Evolutionary conservation across 768 basidiomycete genomes (phyloP).

Genomic region (Tylopilus plumbeoviolaceoides): DNA sequence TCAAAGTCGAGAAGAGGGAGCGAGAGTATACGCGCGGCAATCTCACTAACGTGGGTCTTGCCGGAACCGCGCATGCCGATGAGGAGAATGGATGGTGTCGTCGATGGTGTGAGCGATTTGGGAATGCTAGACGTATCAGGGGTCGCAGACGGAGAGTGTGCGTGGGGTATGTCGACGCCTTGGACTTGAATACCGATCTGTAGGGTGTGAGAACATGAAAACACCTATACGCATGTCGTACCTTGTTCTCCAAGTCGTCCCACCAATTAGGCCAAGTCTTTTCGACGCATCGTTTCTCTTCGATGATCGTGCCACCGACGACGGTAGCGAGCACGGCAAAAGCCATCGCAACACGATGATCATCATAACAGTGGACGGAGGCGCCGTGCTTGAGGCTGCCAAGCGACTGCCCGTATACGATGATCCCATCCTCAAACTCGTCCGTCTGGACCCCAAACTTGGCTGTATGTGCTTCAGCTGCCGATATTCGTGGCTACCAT

Average conservation of each 20-base stretch:
- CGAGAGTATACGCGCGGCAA: slow-evolving; percentile 69
- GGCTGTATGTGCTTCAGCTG: slow-evolving; percentile 41
- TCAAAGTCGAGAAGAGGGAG: slow-evolving; percentile 88
- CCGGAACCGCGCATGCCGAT: slow-evolving; percentile 95
- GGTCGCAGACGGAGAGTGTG: slow-evolving; percentile 31
- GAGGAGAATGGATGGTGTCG: slow-evolving; percentile 63
- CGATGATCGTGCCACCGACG: slow-evolving; percentile 71
- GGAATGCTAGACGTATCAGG: slow-evolving; percentile 37
- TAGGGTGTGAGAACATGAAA: background rate
- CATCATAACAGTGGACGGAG: slow-evolving; percentile 90
- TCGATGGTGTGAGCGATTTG: slow-evolving; percentile 21
- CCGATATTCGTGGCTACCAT: no score
- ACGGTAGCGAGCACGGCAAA: slow-evolving; percentile 85
- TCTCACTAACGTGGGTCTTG: slow-evolving; percentile 21
- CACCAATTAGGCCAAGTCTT: slow-evolving; percentile 99
- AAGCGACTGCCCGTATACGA: slow-evolving; percentile 79
- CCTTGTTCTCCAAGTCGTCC: slow-evolving; percentile 97
- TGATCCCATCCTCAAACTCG: slow-evolving; percentile 90
- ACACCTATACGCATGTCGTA: slow-evolving; percentile 25
- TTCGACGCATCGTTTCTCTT: slow-evolving; percentile 97
- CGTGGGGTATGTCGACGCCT: slow-evolving; percentile 69
- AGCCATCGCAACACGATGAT: slow-evolving; percentile 98
- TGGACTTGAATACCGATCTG: slow-evolving; percentile 51
- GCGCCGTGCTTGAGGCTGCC: slow-evolving; percentile 59
- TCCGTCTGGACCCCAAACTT: slow-evolving; percentile 93